Conservation (phyloP, 2,329 filamentous ascomycete species). For the Thielaviopsis populi region DNA sequence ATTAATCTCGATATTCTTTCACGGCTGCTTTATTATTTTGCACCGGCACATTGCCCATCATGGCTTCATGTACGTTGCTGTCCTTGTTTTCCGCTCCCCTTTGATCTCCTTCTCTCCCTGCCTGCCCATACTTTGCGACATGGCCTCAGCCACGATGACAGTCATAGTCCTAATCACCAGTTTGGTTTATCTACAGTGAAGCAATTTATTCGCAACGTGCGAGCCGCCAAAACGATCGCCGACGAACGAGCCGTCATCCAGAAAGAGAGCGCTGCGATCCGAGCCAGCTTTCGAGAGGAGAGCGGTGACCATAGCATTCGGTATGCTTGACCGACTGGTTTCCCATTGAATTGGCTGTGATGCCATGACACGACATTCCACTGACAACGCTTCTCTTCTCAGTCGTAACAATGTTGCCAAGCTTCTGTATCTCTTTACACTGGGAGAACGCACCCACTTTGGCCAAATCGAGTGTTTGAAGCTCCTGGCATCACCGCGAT, state of each 20-base stretch:
- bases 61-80: slow-evolving; percentile 17
- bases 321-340: slow-evolving; percentile 33
- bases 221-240: slow-evolving; percentile 95
- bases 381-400: slow-evolving; percentile 17
- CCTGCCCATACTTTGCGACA: neutral
- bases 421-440: slow-evolving; percentile 91
- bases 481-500: slow-evolving; percentile 86
- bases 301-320: slow-evolving; percentile 80
- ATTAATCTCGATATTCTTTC: neutral
- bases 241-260: slow-evolving; percentile 97
- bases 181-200: slow-evolving; percentile 50
- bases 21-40: neutral
- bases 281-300: slow-evolving; percentile 95
- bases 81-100: neutral
- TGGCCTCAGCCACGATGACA: neutral
- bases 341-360: neutral
- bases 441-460: slow-evolving; percentile 95
- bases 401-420: slow-evolving; percentile 99
- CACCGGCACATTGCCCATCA: neutral
- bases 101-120: neutral
- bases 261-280: slow-evolving; percentile 95
- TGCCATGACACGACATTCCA: neutral
- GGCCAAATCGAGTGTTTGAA: slow-evolving; percentile 99
- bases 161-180: neutral
- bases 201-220: slow-evolving; percentile 98